These are phyloP conservation scores for Phaeosphaeria sp. DNA, from an alignment of 2,329 filamentous ascomycete genomes.

Conservation along the genomic window DNA sequence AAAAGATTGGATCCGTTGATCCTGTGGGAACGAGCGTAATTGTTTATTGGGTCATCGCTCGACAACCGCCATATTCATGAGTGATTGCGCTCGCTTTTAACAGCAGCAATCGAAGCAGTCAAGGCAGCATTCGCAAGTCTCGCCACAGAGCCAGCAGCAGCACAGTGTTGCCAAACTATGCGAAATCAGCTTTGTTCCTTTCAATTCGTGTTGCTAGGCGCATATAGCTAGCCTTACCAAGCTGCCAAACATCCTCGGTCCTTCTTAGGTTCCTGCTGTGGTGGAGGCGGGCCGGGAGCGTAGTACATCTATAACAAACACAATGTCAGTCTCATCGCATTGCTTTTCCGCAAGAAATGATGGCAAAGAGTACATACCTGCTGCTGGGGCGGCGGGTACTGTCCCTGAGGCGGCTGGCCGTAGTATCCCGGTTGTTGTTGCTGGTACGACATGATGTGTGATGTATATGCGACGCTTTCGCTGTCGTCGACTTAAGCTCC, in stretches of 20 bases:
- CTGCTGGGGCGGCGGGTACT: slow-evolving; percentile 37
- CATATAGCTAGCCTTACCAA: slow-evolving; percentile 32
- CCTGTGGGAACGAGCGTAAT: neutral
- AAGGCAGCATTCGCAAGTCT: slow-evolving; percentile 45
- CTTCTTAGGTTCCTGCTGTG: slow-evolving; percentile 37
- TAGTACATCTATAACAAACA: slow-evolving; percentile 38
- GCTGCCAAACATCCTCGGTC: slow-evolving; percentile 40
- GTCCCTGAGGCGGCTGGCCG: slow-evolving; percentile 34
- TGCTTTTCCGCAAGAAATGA: no score
- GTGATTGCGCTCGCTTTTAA: slow-evolving; percentile 9
- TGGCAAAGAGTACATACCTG: slow-evolving; percentile 20
- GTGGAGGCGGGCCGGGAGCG: slow-evolving; percentile 32
- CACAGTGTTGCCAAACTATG: slow-evolving; percentile 44
- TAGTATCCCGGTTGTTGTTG: slow-evolving; percentile 22
- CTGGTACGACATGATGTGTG: slow-evolving; percentile 22
- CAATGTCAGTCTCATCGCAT: no score
- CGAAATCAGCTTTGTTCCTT: neutral
- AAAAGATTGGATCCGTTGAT: neutral
- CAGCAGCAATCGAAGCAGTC: slow-evolving; percentile 42
- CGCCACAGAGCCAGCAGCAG: slow-evolving; percentile 46
- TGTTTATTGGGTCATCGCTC: neutral
- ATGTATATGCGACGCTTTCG: neutral
- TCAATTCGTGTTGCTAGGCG: neutral
- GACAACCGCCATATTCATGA: neutral
- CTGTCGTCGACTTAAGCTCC: slow-evolving; percentile 1